Conservation (phyloP, 169 alveolate species). For the Eimeria falciformis region DNA sequence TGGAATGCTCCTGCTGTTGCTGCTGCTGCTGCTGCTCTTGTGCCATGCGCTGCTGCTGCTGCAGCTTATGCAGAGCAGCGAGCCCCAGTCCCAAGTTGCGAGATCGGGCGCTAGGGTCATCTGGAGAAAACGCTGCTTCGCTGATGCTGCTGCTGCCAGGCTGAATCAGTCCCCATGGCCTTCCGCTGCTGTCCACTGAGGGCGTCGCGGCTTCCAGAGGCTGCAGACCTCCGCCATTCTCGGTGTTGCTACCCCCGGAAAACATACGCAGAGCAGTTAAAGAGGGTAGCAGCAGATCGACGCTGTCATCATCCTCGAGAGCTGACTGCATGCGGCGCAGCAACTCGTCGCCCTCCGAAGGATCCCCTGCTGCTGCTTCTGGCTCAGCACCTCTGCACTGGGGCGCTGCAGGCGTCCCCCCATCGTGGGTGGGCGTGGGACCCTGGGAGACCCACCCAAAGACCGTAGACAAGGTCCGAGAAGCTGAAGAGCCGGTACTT, state of each 20-base stretch:
- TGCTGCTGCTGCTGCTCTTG: constrained; percentile 41
- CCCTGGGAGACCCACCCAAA: constrained; percentile 5
- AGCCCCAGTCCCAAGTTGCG: constrained; percentile 55
- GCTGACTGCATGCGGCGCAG: constrained; percentile 59
- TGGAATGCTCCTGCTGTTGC: background rate
- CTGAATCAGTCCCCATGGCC: background rate
- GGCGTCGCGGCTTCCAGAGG: background rate
- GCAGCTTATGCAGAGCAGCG: constrained; percentile 63
- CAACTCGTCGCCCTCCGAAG: constrained; percentile 58
- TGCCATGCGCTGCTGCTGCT: constrained; percentile 29
- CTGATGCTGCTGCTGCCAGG: background rate
- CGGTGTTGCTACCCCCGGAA: background rate
- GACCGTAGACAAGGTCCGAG: constrained; percentile 47
- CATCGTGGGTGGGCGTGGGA: background rate
- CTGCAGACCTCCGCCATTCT: background rate
- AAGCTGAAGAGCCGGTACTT: background rate
- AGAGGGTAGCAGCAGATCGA: constrained; percentile 47
- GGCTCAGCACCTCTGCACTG: too few relatives aligned
- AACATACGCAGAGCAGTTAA: constrained; percentile 15
- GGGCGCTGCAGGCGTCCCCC: background rate
- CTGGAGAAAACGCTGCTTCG: constrained; percentile 3
- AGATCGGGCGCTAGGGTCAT: constrained; percentile 34
- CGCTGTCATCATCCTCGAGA: constrained; percentile 57
- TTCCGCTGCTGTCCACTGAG: background rate
- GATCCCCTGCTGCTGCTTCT: constrained; percentile 35